These are phyloP conservation scores for Acanthamoeba rhysodes DNA, from an alignment of 208 protist species.

Conservation along the genomic window DNA sequence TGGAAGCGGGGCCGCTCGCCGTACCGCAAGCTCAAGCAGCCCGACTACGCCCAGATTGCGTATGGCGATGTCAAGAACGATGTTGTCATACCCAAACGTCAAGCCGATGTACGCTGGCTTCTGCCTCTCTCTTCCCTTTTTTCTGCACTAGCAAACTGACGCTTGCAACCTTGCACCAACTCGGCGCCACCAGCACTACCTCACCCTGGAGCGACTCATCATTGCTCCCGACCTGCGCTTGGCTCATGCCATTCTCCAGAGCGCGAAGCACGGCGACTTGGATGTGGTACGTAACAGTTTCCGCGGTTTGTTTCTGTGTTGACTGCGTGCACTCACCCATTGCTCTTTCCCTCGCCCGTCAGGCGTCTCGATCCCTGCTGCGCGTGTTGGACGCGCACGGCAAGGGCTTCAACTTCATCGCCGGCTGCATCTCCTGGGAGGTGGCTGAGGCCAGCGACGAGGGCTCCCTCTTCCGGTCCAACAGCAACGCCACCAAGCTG, in stretches of 20 bases:
- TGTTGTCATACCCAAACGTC: conserved; percentile 27
- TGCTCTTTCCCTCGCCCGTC: not conserved
- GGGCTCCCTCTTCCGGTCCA: conserved; percentile 32
- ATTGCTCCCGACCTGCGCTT: conserved; percentile 40
- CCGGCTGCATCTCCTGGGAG: conserved; percentile 29
- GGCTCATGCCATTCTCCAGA: conserved; percentile 5
- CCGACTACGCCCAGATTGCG: conserved; percentile 32
- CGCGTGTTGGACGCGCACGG: not conserved
- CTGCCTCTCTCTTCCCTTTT: too few species aligned
- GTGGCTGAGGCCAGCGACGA: conserved; percentile 13
- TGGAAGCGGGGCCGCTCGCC: conserved; percentile 30
- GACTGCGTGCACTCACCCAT: not conserved
- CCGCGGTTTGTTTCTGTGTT: not conserved
- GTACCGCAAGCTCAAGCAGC: conserved; percentile 63
- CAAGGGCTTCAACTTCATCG: conserved; percentile 32
- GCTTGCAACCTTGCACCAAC: not conserved
- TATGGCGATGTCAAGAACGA: conserved; percentile 42
- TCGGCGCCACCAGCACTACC: not conserved
- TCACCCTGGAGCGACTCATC: conserved; percentile 33
- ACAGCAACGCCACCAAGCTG: conserved; percentile 7
- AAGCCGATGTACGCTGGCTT: conserved; percentile 4
- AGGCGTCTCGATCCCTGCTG: not conserved
- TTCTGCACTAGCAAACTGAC: not conserved
- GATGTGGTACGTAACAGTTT: not conserved
- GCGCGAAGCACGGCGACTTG: conserved; percentile 37